phyloP scores from a whole-genome alignment of 768 basidiomycete species.

The Kwoniella heveanensis region DNA sequence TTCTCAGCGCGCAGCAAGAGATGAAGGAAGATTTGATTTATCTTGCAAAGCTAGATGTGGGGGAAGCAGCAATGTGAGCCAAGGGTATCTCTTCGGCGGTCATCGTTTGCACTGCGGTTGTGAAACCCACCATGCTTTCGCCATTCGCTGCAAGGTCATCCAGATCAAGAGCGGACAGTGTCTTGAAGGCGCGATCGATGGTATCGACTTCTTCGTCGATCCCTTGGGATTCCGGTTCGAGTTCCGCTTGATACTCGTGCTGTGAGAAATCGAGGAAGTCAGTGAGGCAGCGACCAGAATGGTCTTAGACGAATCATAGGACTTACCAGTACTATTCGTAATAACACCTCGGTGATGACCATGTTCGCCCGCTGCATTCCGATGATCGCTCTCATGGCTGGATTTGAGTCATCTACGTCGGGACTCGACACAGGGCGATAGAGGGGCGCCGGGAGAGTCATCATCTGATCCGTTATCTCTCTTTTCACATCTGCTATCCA shows the following conservation, averaged over 20 bases:
- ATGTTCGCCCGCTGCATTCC: constrained; percentile 33
- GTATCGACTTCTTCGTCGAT: constrained; percentile 7
- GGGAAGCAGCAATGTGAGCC: too few relatives aligned
- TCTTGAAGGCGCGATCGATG: constrained; percentile 16
- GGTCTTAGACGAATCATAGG: neutral
- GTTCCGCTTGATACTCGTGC: constrained; percentile 17
- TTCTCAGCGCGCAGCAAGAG: constrained; percentile 15
- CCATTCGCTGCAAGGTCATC: constrained; percentile 23
- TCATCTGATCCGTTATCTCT: constrained; percentile 15
- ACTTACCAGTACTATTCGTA: constrained; percentile 27
- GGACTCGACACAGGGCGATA: constrained; percentile 7
- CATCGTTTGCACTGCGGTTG: neutral
- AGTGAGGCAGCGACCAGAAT: too few relatives aligned
- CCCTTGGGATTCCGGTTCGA: neutral
- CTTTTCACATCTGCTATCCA: constrained; percentile 14
- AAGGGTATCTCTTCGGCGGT: too few relatives aligned
- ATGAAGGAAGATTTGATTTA: constrained; percentile 23
- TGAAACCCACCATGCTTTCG: constrained; percentile 22
- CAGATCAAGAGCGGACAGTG: constrained; percentile 11
- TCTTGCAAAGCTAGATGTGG: constrained; percentile 17
- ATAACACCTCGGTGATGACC: constrained; percentile 20
- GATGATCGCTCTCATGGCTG: constrained; percentile 11
- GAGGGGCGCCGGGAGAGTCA: constrained; percentile 17
- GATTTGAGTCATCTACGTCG: neutral
- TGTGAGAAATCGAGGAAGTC: too few relatives aligned